Conservation (phyloP, 441 rosid genomes). For the Daphne laureola region DNA sequence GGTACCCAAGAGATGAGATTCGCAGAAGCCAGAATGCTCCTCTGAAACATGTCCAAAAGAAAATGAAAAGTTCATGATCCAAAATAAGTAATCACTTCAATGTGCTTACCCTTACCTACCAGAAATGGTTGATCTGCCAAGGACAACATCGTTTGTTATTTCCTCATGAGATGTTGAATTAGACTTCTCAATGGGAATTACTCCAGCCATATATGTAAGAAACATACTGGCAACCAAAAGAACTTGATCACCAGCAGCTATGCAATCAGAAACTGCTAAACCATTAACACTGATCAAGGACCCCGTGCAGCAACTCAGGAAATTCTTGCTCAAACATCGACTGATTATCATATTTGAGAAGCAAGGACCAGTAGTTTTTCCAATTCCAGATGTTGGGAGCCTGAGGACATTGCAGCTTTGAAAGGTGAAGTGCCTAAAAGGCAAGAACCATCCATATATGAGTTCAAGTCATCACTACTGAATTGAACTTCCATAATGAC, state of each 20-base stretch:
- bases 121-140: constrained; percentile 44
- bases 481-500: no score
- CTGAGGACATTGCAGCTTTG: constrained; percentile 26
- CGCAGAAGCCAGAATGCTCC: constrained; percentile 1
- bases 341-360: constrained; percentile 23
- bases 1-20: constrained; percentile 12
- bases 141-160: constrained; percentile 20
- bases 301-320: constrained; percentile 37
- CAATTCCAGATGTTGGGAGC: constrained; percentile 21
- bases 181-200: constrained; percentile 46
- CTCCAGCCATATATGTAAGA: constrained; percentile 84
- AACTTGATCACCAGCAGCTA: constrained; percentile 58
- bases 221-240: constrained; percentile 63
- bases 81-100: constrained; percentile 11
- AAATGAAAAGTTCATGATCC: neutral
- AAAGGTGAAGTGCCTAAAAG: constrained; percentile 26
- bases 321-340: constrained; percentile 17
- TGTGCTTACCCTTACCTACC: constrained; percentile 91
- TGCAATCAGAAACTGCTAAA: constrained; percentile 40
- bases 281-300: constrained; percentile 49
- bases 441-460: constrained; percentile 3
- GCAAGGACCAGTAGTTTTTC: constrained; percentile 10
- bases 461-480: neutral
- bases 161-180: constrained; percentile 24
- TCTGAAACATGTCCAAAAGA: constrained; percentile 4